Base-by-base conservation (phyloP, 129 eudicot species). In the Tagetes erecta region DNA sequence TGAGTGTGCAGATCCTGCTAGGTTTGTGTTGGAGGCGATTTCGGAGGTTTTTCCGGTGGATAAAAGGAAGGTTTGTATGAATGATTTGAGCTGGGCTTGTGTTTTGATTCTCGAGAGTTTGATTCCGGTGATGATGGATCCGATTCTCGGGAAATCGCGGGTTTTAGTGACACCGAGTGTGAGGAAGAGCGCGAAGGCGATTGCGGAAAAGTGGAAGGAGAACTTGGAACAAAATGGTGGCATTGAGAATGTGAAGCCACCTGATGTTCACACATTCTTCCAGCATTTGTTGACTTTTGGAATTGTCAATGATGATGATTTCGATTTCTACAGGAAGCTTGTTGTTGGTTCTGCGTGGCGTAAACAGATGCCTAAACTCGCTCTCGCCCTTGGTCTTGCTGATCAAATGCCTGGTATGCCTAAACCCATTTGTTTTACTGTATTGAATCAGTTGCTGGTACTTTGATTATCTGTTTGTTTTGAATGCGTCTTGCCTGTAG, bases 301-400 rank as follows among this genome's bases (percentile, higher is more conserved):
- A 11, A 59, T 59, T 59, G 66, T 59, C 7, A 11, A 59, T 36
- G 66, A 59, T 11, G 66, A 59, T 2, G 66, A 59, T 59, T 20
- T 59, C 35, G 66, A 6, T 1, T 59, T 59, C n/a, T 59, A 59
- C 4, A 59, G 66, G 66, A 59, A 59, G 97, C 97, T 94, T 71
- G 94, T 94, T 71, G 89, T 94, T 76, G 97, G 84, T 41, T 94
- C 99, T 0, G 97, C 97, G 31, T 91, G 97, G 99, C 73, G 99
- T 81, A 94, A 94, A 68, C 99, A 94, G 85, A 94, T 94, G 99
- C 99, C 99, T 4, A 91, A 85, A 74, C 99, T 94, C 33, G 99
- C 97, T 39, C 78, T 94, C 68, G 85, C 99, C 3, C 90, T 94
- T 64, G 97, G 99, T 1, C 87, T 94, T 20, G 88, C 80, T 33